A percentile compares a stretch with the other conserved stretches of the same genome.
These are phyloP conservation scores for Heterobasidion occidentale DNA, from an alignment of 1,284 basidiomycete species.

Conservation along the genomic window DNA sequence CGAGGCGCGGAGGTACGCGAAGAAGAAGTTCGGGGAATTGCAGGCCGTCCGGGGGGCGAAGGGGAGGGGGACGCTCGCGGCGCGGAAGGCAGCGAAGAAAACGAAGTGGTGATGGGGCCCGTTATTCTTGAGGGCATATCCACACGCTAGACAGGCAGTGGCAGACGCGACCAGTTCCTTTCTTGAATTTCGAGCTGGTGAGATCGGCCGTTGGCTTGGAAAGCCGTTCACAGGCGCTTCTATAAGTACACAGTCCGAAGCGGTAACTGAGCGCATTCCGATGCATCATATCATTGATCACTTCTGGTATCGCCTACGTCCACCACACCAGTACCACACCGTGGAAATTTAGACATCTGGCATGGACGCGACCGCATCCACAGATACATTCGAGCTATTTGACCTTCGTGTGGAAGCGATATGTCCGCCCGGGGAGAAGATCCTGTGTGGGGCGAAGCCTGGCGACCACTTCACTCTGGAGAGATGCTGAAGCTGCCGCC, in stretches of 20 bases:
- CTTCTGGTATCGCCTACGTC: no score
- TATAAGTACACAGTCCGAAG: no score
- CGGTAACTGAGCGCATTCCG: no score
- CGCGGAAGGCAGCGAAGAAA: constrained; percentile 55
- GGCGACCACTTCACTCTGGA: constrained; percentile 55
- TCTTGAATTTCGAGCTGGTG: no score
- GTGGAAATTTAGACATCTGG: no score
- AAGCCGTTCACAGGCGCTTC: no score
- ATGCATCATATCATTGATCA: no score
- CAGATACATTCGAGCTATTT: constrained; percentile 41
- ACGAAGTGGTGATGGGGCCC: constrained; percentile 53
- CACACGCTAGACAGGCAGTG: no score
- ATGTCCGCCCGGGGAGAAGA: constrained; percentile 43
- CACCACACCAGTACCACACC: no score
- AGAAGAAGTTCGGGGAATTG: constrained; percentile 88
- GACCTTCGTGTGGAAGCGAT: constrained; percentile 52
- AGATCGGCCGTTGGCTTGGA: no score
- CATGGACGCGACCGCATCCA: neutral
- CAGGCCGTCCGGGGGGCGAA: constrained; percentile 65
- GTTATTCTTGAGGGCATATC: neutral
- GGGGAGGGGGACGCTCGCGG: constrained; percentile 68
- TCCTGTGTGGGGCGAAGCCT: constrained; percentile 52
- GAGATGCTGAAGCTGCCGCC: constrained; percentile 51
- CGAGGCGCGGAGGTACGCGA: constrained; percentile 82
- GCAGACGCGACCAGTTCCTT: no score